Evolutionary conservation across 2,329 filamentous ascomycete genomes (phyloP).

Genomic region (Colletotrichum tabaci): DNA sequence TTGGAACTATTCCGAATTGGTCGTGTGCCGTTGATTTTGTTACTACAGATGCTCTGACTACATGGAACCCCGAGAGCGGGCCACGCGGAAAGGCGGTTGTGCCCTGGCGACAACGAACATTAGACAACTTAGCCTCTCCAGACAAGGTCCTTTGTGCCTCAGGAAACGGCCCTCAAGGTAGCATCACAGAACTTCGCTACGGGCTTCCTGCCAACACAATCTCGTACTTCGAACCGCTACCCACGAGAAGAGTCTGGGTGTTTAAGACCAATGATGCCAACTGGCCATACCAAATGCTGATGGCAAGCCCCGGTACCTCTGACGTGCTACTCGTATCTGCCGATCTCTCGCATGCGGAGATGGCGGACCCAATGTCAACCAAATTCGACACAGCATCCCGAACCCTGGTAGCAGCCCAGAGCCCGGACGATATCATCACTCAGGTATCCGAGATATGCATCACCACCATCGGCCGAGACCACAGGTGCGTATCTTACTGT

Average conservation of each 20-base stretch:
- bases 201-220: conserved; percentile 80
- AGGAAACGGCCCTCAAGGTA: conserved; percentile 73
- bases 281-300: conserved; percentile 58
- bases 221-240: conserved; percentile 66
- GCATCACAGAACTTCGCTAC: conserved; percentile 77
- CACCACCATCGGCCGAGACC: conserved; percentile 54
- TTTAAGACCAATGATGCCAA: conserved; percentile 54
- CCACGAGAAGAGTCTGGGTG: conserved; percentile 69
- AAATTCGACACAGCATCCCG: conserved; percentile 67
- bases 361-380: conserved; percentile 57
- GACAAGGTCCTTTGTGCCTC: conserved; percentile 78
- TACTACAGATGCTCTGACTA: conserved; percentile 58
- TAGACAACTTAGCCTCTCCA: conserved; percentile 28
- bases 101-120: conserved; percentile 31
- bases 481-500: conserved; percentile 52
- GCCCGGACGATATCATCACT: conserved; percentile 56
- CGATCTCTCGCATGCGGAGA: conserved; percentile 62
- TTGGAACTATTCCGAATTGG: conserved; percentile 73
- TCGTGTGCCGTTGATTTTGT: conserved; percentile 70
- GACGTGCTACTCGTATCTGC: conserved; percentile 63
- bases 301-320: conserved; percentile 66
- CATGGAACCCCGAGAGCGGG: conserved; percentile 51
- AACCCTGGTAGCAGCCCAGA: conserved; percentile 64
- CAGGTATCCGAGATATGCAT: conserved; percentile 69
- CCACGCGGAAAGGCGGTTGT: conserved; percentile 41